Evolutionary conservation across 2,329 filamentous ascomycete genomes (phyloP), one percentile per base, ranked within the genome.

Genomic region (Thielaviopsis euricoi): DNA sequence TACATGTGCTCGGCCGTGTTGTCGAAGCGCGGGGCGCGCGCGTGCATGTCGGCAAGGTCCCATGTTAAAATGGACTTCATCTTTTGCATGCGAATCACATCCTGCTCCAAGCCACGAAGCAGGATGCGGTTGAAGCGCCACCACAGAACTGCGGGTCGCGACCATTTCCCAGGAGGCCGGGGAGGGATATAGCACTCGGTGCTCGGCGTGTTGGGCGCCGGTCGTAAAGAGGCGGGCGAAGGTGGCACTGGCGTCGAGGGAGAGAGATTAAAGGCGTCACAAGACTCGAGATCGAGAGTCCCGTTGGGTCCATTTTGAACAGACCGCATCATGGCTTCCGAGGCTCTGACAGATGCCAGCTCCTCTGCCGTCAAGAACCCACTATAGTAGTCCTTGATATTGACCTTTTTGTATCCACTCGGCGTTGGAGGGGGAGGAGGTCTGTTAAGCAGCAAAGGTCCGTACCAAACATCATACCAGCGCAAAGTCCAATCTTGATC

Each of bases 1-100:
- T 74, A 78, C 61, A 74, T 68, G 65, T 77, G 71, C 64, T 78
- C 75, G 60, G 73, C 73, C 53, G 76, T 71, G 66, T 80, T 79
- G 64, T 77, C 73, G 66, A 74, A 80, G 62, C 76, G 75, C 50
- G 69, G 65, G 10, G 75, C 74, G 26, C 71, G 70, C 3, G 71
- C 71, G 62, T 80, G 75, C 67, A 76, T 73, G 58, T 74, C 73
- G 25, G 72, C 69, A 23, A 77, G 65, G 57, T 76, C 71, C 62
- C 72, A 75, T 40, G 69, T 71, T 12, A 79, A 69, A n/a, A 76
- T 70, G 2, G 74, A 72, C 49, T 70, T 72, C 57, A 73, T 69
- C 57, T 69, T 71, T 62, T 78, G 76, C 64, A 73, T 68, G 6
- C 65, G 67, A 56, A 77, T 67, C 33, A 77, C 71, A 55, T 78